Evolutionary conservation across 2,329 filamentous ascomycete species (phyloP), one percentile per base, ranked within the genome.

Genomic region (Aspergillus bombycis): DNA sequence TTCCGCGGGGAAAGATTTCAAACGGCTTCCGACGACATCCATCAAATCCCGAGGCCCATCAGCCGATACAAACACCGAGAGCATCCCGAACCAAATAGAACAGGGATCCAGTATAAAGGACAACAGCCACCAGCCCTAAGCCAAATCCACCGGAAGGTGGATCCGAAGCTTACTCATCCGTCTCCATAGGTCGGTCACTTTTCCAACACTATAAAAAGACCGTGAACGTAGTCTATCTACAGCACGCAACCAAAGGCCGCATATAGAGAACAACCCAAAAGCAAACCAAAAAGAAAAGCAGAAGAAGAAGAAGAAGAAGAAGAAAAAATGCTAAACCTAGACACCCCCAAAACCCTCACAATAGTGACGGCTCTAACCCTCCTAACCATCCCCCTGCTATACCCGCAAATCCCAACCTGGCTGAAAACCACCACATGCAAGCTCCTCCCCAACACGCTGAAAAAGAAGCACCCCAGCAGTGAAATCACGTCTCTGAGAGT

Each of bases 401-500:
- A 68, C 45, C 60, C 67, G 8, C 61, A 63, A 43, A 32, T 67
- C 41, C 63, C 64, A 34, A 54, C 58, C 58, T 67, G 64, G 69
- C 41, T 60, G 41, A 57, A 61, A 34, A 62, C 41, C 60, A 59
- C 57, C 36, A 45, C 41, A 52, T 54, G 54, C 14, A 65, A 45
- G 32, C 54, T 64, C 11, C 58, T 64, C 30, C 57, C 65, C 63
- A 10, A 30, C 53, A 58, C 41, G 30, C 48, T 14, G 5, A 48
- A 19, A 28, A 19, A 19, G 38, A 41, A 26, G 23, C 38, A 67
- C 50, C 65, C 68, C 55, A 72, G 66, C 43, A 76, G 66, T 62
- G 74, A 77, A 50, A 73, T 78, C 34, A 61, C 71, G 63, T 71
- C 72, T 10, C 78, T 89, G 12, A 83, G 82, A 61, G 81, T 89